phyloP scores from a whole-genome alignment of 257 asterid species.

The Haberlea rhodopensis region DNA sequence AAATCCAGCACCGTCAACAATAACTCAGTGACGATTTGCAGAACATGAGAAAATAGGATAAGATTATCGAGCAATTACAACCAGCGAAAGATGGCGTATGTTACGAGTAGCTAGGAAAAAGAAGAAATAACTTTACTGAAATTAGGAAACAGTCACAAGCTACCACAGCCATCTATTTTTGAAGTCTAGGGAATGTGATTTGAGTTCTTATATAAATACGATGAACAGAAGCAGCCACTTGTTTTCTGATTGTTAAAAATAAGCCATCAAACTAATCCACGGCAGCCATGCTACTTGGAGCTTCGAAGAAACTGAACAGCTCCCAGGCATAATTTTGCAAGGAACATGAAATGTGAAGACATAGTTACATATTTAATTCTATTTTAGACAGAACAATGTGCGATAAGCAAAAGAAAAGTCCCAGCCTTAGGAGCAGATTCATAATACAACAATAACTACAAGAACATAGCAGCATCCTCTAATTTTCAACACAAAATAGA shows the following conservation, averaged over 20 bases:
- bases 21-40: neutral
- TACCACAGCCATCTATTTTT: neutral
- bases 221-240: neutral
- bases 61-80: neutral
- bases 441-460: conserved; percentile 13
- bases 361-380: neutral
- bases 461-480: conserved; percentile 10
- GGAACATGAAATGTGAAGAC: conserved; percentile 4
- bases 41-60: neutral
- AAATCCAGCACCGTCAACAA: conserved; percentile 5
- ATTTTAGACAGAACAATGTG: neutral
- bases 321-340: conserved; percentile 16
- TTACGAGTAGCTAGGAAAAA: neutral
- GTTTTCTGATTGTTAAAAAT: neutral
- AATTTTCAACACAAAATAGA: neutral
- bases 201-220: neutral
- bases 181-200: neutral
- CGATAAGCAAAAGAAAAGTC: conserved; percentile 15
- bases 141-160: neutral
- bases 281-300: neutral
- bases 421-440: conserved; percentile 17
- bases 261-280: neutral
- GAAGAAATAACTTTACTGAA: neutral
- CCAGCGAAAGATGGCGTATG: conserved; percentile 10
- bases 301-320: neutral